A percentile compares a stretch with the other conserved stretches of the same genome.
Evolutionary conservation across 1,284 basidiomycete genomes (phyloP).

Genomic region (Ustilago nuda): DNA sequence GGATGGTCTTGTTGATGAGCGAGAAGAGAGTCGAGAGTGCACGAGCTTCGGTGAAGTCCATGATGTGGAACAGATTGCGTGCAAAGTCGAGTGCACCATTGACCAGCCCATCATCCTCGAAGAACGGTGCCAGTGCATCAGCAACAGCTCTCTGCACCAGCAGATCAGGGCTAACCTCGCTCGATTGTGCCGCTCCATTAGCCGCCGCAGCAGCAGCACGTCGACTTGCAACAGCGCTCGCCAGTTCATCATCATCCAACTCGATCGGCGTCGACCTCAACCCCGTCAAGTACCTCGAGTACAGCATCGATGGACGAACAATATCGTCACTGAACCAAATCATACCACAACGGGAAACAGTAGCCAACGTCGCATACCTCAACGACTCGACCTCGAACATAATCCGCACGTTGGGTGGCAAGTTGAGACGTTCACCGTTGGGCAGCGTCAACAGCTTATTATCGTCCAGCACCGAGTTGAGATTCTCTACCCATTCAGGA

Average conservation of each 20-base stretch:
- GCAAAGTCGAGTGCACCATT: slow-evolving; percentile 82
- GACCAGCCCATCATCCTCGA: slow-evolving; percentile 81
- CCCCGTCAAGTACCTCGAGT: slow-evolving; percentile 85
- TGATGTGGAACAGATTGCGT: slow-evolving; percentile 89
- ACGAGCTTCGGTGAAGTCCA: slow-evolving; percentile 95
- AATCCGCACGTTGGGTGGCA: slow-evolving; percentile 96
- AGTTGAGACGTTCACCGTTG: slow-evolving; percentile 96
- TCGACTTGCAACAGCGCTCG: slow-evolving; percentile 71
- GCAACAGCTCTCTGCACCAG: slow-evolving; percentile 82
- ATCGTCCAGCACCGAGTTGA: slow-evolving; percentile 95
- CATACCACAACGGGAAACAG: slow-evolving; percentile 99
- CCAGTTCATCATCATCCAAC: slow-evolving; percentile 83
- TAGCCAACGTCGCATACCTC: slow-evolving; percentile 95
- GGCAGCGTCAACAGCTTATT: slow-evolving; percentile 97
- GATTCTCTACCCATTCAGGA: slow-evolving; percentile 99
- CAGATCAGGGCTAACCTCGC: slow-evolving; percentile 76
- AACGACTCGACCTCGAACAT: slow-evolving; percentile 99
- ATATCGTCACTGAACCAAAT: slow-evolving; percentile 99
- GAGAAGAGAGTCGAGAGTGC: slow-evolving; percentile 97
- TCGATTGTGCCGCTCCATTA: neutral
- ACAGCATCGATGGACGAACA: slow-evolving; percentile 90
- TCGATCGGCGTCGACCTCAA: slow-evolving; percentile 84
- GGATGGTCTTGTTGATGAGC: slow-evolving; percentile 92
- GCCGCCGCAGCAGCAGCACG: slow-evolving; percentile 73
- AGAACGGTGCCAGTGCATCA: slow-evolving; percentile 71